Base-by-base conservation (phyloP, 768 basidiomycete species). In the Boletus insuetus region DNA sequence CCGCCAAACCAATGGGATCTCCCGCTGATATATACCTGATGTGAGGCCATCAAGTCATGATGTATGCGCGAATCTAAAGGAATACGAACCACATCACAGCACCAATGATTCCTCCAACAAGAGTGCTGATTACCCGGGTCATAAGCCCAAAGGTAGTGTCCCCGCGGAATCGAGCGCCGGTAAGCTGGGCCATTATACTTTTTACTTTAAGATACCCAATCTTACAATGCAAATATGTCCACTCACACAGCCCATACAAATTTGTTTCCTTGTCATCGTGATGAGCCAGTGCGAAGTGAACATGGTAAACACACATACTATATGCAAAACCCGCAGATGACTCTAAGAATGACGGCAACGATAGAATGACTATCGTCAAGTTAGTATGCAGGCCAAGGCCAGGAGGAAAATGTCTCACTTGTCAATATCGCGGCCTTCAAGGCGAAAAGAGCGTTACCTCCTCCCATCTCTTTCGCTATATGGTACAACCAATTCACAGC, bases 131-230 rank as follows among this genome's bases (percentile, higher is more conserved):
- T 20, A 89, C 76, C 55, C 89, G 79, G 1, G 81, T 76, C 6
- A 82, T 71, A 16, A 89, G 75, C 3, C 80, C 85, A 53, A 87
- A 86, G 0, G 80, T 77, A 0, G 89, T 91, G 49, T 91, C 89
- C 1, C 89, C 89, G 40, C 85, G 77, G 63, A 89, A 90, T 16
- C 87, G 80, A 6, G 84, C 75, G 0, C 88, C 67, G 0, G 86
- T 86, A 8, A 89, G 72, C 61, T 91, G 89, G 0, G 82, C 87
- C 84, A 91, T 89, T 65, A 89, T 77, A 17, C 85, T 87, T 53
- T 17, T 3, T 35, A 41, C 9, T 10, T 50, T 55, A 32, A 53
- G 49, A 37, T 34, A 53, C 39, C 16, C 17, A 31, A 29, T 4
- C 13, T 31, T 17, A 31, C 8, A 48, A 35, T 2, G 34, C 34